Conservation (phyloP, 495 filamentous ascomycete species). For the Aspergillus egyptiacus region DNA sequence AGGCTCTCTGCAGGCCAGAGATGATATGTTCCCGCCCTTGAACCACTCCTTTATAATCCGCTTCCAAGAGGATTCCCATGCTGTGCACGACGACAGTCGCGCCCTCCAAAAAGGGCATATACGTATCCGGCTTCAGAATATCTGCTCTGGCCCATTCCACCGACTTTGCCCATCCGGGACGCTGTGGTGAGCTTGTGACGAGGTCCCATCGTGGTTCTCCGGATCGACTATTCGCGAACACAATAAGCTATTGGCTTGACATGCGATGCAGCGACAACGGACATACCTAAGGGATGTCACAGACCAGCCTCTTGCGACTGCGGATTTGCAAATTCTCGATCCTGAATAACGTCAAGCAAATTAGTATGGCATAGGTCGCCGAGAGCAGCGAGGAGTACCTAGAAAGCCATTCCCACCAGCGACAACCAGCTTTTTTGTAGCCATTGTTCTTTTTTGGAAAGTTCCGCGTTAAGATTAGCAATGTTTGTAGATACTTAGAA, state of each 20-base stretch:
- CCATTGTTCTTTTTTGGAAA: no score
- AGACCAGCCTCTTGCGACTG: slow-evolving; percentile 73
- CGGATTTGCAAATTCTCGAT: slow-evolving; percentile 85
- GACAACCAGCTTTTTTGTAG: slow-evolving; percentile 71
- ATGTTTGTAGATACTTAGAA: background rate
- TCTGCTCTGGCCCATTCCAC: slow-evolving; percentile 86
- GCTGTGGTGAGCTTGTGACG: slow-evolving; percentile 63
- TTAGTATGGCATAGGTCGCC: background rate
- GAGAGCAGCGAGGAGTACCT: slow-evolving; percentile 26
- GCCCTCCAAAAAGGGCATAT: slow-evolving; percentile 60
- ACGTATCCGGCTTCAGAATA: slow-evolving; percentile 73
- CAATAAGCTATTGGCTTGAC: slow-evolving; percentile 5
- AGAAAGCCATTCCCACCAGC: slow-evolving; percentile 95
- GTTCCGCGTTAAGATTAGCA: no score
- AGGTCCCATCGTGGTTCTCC: slow-evolving; percentile 79
- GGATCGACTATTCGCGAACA: slow-evolving; percentile 57
- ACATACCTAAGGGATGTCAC: slow-evolving; percentile 80
- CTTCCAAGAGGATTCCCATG: slow-evolving; percentile 95
- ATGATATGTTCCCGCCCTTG: slow-evolving; percentile 72
- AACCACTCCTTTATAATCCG: slow-evolving; percentile 93
- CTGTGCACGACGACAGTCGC: slow-evolving; percentile 84
- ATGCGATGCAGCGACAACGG: background rate
- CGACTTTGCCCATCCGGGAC: slow-evolving; percentile 73
- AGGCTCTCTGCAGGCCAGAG: slow-evolving; percentile 68
- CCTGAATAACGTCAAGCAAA: slow-evolving; percentile 36